phyloP scores from a whole-genome alignment of 371 early-diverging fungal genomes.

The Rhizomucor pusillus region DNA sequence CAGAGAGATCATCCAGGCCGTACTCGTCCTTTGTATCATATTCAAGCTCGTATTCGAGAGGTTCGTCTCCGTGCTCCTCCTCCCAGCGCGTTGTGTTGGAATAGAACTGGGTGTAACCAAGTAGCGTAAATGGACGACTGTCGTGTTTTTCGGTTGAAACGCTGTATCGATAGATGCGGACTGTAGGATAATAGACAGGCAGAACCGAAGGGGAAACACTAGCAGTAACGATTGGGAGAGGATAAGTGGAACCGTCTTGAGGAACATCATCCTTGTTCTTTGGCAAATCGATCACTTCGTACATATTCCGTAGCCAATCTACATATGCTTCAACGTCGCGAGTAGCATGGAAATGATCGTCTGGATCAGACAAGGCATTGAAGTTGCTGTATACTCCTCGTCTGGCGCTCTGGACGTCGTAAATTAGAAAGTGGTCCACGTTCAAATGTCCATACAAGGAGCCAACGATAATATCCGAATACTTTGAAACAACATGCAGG shows the following conservation, averaged over 20 bases:
- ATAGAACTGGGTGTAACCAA: too few species aligned
- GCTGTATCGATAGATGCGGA: slow-evolving; percentile 64
- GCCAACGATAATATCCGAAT: slow-evolving; percentile 57
- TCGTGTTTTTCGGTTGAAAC: too few species aligned
- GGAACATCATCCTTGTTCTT: slow-evolving; percentile 1
- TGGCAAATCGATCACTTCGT: too few species aligned
- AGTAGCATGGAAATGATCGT: neutral
- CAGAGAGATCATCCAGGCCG: slow-evolving; percentile 58
- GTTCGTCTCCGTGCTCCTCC: too few species aligned
- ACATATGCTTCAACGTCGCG: slow-evolving; percentile 12
- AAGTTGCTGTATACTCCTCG: too few species aligned
- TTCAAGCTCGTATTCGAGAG: slow-evolving; percentile 44
- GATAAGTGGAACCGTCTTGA: too few species aligned
- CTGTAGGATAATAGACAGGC: slow-evolving; percentile 64
- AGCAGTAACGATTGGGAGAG: too few species aligned
- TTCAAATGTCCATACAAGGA: slow-evolving; percentile 80
- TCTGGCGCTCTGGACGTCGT: too few species aligned
- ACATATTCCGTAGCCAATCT: slow-evolving; percentile 12
- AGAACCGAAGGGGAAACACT: slow-evolving; percentile 65
- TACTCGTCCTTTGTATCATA: slow-evolving; percentile 61
- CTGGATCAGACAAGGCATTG: neutral
- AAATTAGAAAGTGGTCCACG: slow-evolving; percentile 59
- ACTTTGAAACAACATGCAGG: slow-evolving; percentile 49
- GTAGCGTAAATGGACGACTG: too few species aligned
- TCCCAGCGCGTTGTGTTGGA: too few species aligned